phyloP scores from a whole-genome alignment of 768 basidiomycete species.

The Sporobolomyces roseus region DNA sequence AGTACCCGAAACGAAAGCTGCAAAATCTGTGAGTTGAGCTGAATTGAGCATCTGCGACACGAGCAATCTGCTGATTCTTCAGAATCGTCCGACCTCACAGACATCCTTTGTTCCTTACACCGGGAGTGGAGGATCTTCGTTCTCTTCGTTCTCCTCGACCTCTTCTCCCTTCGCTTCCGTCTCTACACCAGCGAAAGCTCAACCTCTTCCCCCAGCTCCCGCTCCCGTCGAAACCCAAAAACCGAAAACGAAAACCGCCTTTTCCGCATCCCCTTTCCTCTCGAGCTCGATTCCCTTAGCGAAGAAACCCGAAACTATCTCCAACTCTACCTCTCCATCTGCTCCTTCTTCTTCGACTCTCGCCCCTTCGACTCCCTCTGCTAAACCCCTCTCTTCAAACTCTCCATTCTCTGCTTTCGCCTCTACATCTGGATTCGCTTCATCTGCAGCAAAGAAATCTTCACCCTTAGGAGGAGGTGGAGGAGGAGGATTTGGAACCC shows the following conservation, averaged over 20 bases:
- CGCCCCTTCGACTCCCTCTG: slow-evolving; percentile 7
- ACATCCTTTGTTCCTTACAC: slow-evolving; percentile 10
- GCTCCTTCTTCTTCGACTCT: not conserved
- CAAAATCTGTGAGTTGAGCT: not conserved
- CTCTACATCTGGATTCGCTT: slow-evolving; percentile 35
- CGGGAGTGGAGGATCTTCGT: slow-evolving; percentile 12
- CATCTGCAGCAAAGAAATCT: not conserved
- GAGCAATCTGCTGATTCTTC: too few relatives aligned
- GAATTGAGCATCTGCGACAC: not conserved
- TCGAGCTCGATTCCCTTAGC: slow-evolving; percentile 12
- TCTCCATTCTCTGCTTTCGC: slow-evolving; percentile 36
- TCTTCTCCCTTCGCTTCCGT: slow-evolving; percentile 33
- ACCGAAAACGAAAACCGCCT: slow-evolving; percentile 30
- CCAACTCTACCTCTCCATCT: not conserved
- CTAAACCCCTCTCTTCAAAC: slow-evolving; percentile 21
- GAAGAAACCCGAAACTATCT: not conserved
- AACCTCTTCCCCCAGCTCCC: not conserved
- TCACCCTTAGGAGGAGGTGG: not conserved
- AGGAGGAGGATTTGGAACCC: not conserved
- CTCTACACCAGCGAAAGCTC: not conserved
- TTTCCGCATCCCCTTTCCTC: slow-evolving; percentile 28
- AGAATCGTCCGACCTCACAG: not conserved
- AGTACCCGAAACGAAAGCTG: slow-evolving; percentile 4
- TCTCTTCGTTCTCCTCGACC: slow-evolving; percentile 30
- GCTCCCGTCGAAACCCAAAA: slow-evolving; percentile 23